Conservation (phyloP, 148 eudicot species). For the Spergularia marina region DNA sequence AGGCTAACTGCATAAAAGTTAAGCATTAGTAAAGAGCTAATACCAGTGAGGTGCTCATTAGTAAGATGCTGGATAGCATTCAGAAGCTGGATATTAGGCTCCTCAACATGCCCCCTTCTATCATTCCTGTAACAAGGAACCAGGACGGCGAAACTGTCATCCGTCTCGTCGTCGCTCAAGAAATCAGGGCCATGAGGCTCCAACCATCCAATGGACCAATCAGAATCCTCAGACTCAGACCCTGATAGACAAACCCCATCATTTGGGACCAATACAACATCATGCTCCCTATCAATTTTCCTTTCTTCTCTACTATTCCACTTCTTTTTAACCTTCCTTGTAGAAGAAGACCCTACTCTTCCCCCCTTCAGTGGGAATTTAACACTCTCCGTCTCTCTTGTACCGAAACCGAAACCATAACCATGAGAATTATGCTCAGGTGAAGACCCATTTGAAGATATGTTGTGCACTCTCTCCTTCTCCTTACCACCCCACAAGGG, state of each 20-base stretch:
- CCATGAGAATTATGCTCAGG: conserved; percentile 10
- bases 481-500: conserved; percentile 33
- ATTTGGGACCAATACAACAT: conserved; percentile 76
- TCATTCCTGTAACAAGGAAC: conserved; percentile 83
- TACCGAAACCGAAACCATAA: conserved; percentile 38
- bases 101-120: conserved; percentile 32
- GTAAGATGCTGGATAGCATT: conserved; percentile 50
- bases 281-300: conserved; percentile 74
- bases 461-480: conserved; percentile 42
- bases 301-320: conserved; percentile 78
- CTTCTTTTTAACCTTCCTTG: conserved; percentile 59
- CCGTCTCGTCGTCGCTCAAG: conserved; percentile 76
- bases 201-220: conserved; percentile 97
- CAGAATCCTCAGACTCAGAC: conserved; percentile 92
- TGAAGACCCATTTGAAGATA: conserved; percentile 37
- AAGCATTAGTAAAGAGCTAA: neutral
- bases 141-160: conserved; percentile 83
- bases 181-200: conserved; percentile 91
- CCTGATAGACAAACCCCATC: conserved; percentile 85
- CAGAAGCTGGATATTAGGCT: conserved; percentile 39
- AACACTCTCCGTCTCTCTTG: conserved; percentile 52
- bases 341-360: conserved; percentile 35
- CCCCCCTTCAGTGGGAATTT: conserved; percentile 44
- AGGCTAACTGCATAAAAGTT: neutral
- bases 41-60: conserved; percentile 56